phyloP scores from a whole-genome alignment of 306 rosid species.

The Cicer cuneatum region DNA sequence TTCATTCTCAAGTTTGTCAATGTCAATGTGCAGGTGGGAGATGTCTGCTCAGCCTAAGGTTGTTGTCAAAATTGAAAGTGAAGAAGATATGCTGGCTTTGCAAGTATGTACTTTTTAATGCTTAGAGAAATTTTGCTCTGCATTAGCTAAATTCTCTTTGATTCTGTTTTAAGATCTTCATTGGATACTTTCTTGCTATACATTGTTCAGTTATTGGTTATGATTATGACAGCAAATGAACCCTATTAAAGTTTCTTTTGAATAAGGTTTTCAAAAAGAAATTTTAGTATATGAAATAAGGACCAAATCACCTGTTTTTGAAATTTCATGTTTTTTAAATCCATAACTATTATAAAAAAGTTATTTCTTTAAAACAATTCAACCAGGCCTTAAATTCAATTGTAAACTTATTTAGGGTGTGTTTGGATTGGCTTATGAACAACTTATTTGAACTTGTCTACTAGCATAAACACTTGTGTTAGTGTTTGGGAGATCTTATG shows the following conservation, averaged over 20 bases:
- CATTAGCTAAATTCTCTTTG: conserved; percentile 4
- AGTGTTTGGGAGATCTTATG: no score
- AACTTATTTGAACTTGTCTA: no score
- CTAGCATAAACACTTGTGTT: no score
- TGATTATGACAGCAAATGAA: not conserved
- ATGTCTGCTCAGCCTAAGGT: conserved; percentile 97
- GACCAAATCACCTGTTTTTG: not conserved
- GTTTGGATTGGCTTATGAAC: no score
- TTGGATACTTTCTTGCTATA: conserved; percentile 13
- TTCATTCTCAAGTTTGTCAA: conserved; percentile 21
- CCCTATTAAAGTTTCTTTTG: not conserved
- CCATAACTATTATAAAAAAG: not conserved
- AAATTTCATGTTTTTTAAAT: not conserved
- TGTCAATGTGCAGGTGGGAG: conserved; percentile 80
- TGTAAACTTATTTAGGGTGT: not conserved
- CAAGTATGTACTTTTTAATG: conserved; percentile 60
- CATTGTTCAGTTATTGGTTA: conserved; percentile 3
- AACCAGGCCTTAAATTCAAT: not conserved
- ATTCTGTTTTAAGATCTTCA: conserved; percentile 6
- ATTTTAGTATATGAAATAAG: not conserved
- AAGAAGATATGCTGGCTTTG: conserved; percentile 86
- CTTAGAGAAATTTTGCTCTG: conserved; percentile 1
- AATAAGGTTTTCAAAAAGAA: not conserved
- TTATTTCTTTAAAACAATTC: not conserved
- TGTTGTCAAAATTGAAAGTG: conserved; percentile 89